Conservation (phyloP, 2,329 filamentous ascomycete species). For the Curvularia eragrostidis region DNA sequence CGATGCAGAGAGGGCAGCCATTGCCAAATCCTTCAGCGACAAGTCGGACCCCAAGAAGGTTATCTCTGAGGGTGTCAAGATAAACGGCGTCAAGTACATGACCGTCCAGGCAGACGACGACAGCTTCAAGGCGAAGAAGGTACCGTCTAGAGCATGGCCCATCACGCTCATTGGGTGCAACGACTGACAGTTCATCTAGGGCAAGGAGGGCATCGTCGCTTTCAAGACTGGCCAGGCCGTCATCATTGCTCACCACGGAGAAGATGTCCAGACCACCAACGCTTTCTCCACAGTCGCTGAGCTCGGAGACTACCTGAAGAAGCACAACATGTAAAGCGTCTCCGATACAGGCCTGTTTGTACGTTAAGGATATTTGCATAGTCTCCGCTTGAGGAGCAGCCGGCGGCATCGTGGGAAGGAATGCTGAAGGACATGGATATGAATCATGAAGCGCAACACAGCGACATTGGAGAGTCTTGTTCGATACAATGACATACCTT, state of each 20-base stretch:
- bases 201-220: conserved; percentile 79
- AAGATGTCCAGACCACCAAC: conserved; percentile 74
- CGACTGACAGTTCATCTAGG: conserved; percentile 56
- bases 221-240: conserved; percentile 89
- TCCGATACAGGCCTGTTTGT: conserved; percentile 33
- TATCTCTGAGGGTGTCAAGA: conserved; percentile 74
- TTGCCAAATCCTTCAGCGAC: conserved; percentile 62
- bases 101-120: conserved; percentile 76
- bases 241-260: conserved; percentile 85
- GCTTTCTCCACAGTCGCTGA: conserved; percentile 80
- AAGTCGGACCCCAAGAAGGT: conserved; percentile 68
- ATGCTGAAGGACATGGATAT: conserved; percentile 18
- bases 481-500: conserved; percentile 23
- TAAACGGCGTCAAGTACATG: conserved; percentile 80
- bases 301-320: conserved; percentile 86
- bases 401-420: conserved; percentile 12
- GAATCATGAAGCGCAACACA: conserved; percentile 18
- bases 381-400: conserved; percentile 20
- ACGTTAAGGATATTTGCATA: conserved; percentile 51
- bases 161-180: neutral
- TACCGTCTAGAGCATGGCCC: conserved; percentile 51
- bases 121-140: conserved; percentile 86
- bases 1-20: conserved; percentile 62
- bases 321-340: conserved; percentile 70
- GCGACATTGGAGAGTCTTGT: conserved; percentile 17